Evolutionary conservation across 129 eudicot genomes (phyloP).

Genomic region (Lactuca sativa): DNA sequence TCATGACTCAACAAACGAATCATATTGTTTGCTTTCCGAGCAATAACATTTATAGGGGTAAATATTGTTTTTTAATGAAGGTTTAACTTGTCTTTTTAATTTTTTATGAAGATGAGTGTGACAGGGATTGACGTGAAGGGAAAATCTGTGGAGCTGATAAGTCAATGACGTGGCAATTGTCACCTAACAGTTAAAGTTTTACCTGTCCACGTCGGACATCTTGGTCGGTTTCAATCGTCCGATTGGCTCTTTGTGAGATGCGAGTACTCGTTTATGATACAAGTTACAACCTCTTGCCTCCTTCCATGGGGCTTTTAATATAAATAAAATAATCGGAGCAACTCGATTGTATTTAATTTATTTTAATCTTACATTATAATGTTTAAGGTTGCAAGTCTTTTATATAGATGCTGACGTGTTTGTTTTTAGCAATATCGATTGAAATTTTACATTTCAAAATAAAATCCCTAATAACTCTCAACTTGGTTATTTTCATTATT

Average conservation of each 20-base stretch:
- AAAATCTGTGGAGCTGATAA: slow-evolving; percentile 25
- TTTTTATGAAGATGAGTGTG: slow-evolving; percentile 13
- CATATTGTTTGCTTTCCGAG: too few relatives aligned
- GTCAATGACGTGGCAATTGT: slow-evolving; percentile 29
- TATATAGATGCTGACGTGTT: neutral
- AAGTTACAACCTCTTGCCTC: slow-evolving; percentile 38
- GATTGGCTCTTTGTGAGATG: slow-evolving; percentile 24
- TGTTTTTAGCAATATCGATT: neutral
- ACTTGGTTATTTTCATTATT: too few relatives aligned
- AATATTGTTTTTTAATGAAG: neutral
- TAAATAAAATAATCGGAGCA: neutral
- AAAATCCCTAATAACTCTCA: neutral
- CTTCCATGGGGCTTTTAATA: slow-evolving; percentile 28
- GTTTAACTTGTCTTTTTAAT: slow-evolving; percentile 11
- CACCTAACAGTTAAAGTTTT: slow-evolving; percentile 7
- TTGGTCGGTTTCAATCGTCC: slow-evolving; percentile 4
- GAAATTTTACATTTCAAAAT: neutral
- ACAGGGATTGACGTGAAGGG: slow-evolving; percentile 2
- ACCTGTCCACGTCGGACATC: slow-evolving; percentile 5
- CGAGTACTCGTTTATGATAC: slow-evolving; percentile 24
- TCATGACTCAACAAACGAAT: too few relatives aligned
- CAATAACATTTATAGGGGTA: neutral
- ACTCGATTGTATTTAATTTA: neutral
- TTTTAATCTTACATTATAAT: too few relatives aligned
- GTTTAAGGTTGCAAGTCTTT: neutral